phyloP scores from a whole-genome alignment of 1,284 basidiomycete genomes.

The Hemileia vastatrix region DNA sequence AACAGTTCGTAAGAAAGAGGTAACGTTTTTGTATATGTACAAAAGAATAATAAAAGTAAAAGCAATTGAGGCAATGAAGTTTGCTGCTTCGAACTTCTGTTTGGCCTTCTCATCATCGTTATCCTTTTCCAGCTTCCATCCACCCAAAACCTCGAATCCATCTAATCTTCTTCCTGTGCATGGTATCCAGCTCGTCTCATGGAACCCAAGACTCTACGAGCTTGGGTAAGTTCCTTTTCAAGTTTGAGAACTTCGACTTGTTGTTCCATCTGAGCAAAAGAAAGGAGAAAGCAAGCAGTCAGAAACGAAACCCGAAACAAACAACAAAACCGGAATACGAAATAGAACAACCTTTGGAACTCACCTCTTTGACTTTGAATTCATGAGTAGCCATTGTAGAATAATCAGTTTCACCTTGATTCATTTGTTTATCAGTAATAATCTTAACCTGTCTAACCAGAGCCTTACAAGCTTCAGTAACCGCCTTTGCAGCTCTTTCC shows the following conservation, averaged over 20 bases:
- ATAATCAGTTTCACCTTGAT: constrained; percentile 78
- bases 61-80: not conserved
- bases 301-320: not conserved
- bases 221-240: constrained; percentile 74
- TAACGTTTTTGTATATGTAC: not conserved
- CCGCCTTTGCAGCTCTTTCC: constrained; percentile 92
- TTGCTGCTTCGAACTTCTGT: not conserved
- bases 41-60: not conserved
- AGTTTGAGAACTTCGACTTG: constrained; percentile 94
- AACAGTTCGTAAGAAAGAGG: no score
- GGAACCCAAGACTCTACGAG: constrained; percentile 39
- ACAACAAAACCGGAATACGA: not conserved
- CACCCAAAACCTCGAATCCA: not conserved
- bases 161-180: not conserved
- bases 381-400: constrained; percentile 85
- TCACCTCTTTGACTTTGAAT: constrained; percentile 62
- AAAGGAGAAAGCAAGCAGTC: not conserved
- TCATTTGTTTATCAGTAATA: constrained; percentile 69
- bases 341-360: constrained; percentile 1
- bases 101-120: not conserved
- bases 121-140: not conserved
- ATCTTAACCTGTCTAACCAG: constrained; percentile 95
- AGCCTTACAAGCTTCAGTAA: constrained; percentile 96
- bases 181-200: constrained; percentile 26
- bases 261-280: constrained; percentile 75